Conservation (phyloP, 345 rosid genomes). For the Populus deltoides region DNA sequence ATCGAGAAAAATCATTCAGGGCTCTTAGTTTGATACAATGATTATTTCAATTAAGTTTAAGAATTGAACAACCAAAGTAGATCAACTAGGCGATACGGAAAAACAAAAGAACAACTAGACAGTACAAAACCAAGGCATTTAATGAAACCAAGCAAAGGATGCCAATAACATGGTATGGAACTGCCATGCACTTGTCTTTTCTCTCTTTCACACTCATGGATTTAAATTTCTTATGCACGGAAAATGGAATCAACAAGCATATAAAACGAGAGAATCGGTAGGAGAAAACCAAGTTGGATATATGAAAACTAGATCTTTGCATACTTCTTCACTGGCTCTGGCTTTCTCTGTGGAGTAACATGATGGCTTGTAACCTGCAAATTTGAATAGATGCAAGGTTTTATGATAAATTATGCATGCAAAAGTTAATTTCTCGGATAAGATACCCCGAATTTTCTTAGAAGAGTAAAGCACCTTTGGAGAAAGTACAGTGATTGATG, state of each 20-base stretch:
- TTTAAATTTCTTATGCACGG: background rate
- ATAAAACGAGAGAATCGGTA: background rate
- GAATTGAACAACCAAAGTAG: background rate
- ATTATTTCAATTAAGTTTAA: background rate
- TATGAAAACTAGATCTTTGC: slow-evolving; percentile 10
- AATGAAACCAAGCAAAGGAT: background rate
- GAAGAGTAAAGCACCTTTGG: slow-evolving; percentile 38
- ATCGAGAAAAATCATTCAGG: slow-evolving; percentile 6
- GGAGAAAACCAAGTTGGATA: background rate
- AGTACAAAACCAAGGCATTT: background rate
- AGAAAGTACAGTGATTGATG: slow-evolving; percentile 32
- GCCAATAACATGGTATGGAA: background rate
- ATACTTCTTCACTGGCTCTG: slow-evolving; percentile 45
- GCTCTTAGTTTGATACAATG: background rate
- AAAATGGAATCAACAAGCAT: background rate
- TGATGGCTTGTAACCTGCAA: slow-evolving; percentile 43
- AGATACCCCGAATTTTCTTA: background rate
- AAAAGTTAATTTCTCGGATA: background rate
- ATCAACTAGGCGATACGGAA: background rate
- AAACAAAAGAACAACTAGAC: background rate
- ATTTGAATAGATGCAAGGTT: slow-evolving; percentile 9
- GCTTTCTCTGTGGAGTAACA: slow-evolving; percentile 32
- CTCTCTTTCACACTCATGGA: background rate
- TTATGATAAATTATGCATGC: slow-evolving; percentile 1
- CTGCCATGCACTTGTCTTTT: background rate